Evolutionary conservation across 768 basidiomycete genomes (phyloP).

Genomic region (Phlebiopsis gigantea): DNA sequence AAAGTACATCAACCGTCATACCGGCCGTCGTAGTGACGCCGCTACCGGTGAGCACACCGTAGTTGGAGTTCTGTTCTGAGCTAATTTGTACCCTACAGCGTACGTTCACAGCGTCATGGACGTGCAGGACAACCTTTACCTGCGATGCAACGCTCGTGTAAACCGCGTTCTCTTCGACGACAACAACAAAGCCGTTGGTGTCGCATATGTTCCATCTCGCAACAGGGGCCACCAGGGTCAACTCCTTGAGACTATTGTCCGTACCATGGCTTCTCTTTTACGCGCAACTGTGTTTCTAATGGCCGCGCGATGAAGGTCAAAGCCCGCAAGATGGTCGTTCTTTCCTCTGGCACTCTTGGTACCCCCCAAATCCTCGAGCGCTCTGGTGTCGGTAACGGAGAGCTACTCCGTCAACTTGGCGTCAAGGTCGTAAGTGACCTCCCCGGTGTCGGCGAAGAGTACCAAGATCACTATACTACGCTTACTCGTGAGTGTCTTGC

Average conservation of each 20-base stretch:
- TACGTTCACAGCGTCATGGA: slow-evolving; percentile 73
- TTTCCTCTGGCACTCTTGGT: slow-evolving; percentile 63
- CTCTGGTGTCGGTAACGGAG: slow-evolving; percentile 57
- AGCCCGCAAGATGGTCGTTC: slow-evolving; percentile 61
- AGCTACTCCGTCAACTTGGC: slow-evolving; percentile 49
- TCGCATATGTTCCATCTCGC: slow-evolving; percentile 60
- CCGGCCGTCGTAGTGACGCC: slow-evolving; percentile 66
- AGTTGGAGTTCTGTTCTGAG: background rate
- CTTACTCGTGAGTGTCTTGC: slow-evolving; percentile 41
- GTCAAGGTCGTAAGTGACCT: slow-evolving; percentile 64
- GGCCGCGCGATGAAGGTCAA: slow-evolving; percentile 29
- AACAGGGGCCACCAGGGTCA: slow-evolving; percentile 50
- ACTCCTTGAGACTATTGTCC: slow-evolving; percentile 52
- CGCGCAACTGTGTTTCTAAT: background rate
- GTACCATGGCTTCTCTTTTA: background rate
- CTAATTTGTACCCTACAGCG: slow-evolving; percentile 28
- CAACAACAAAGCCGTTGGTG: slow-evolving; percentile 59
- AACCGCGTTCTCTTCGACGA: slow-evolving; percentile 70
- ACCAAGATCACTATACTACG: slow-evolving; percentile 73
- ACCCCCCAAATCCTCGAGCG: slow-evolving; percentile 71
- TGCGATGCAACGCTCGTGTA: slow-evolving; percentile 63
- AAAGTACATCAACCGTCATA: slow-evolving; percentile 72
- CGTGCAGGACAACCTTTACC: slow-evolving; percentile 58
- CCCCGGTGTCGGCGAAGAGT: slow-evolving; percentile 68
- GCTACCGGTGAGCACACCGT: slow-evolving; percentile 42